Evolutionary conservation across 176 grass and related monocot species (phyloP).

Genomic region (Bolboschoenus planiculmis): DNA sequence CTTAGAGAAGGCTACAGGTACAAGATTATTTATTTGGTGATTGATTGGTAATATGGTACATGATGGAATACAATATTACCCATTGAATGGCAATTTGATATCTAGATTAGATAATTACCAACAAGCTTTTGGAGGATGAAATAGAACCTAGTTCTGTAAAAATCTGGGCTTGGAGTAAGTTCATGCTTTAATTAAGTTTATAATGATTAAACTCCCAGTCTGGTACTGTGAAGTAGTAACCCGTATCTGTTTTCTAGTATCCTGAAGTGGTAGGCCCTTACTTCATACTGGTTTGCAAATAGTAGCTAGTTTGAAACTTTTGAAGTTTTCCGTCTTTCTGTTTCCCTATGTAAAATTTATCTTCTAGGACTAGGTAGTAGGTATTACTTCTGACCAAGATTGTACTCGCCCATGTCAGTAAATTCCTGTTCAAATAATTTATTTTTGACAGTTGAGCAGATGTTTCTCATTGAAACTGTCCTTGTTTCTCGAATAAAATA

Average conservation of each 20-base stretch:
- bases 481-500: background rate
- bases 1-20: conserved; percentile 89
- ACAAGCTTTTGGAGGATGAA: background rate
- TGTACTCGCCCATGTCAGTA: background rate
- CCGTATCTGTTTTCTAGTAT: background rate
- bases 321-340: background rate
- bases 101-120: background rate
- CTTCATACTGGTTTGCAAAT: background rate
- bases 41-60: background rate
- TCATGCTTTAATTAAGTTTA: background rate
- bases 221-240: background rate
- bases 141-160: background rate
- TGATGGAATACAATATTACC: background rate
- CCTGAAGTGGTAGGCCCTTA: background rate
- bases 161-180: background rate
- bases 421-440: background rate
- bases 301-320: background rate
- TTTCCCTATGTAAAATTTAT: background rate
- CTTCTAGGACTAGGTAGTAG: background rate
- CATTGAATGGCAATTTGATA: background rate
- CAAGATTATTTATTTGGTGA: background rate
- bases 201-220: background rate
- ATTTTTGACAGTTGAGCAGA: background rate
- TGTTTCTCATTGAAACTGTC: background rate
- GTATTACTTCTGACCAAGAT: background rate